phyloP scores from a whole-genome alignment of 352 stramenopile genomes.

The Sclerospora graminicola region DNA sequence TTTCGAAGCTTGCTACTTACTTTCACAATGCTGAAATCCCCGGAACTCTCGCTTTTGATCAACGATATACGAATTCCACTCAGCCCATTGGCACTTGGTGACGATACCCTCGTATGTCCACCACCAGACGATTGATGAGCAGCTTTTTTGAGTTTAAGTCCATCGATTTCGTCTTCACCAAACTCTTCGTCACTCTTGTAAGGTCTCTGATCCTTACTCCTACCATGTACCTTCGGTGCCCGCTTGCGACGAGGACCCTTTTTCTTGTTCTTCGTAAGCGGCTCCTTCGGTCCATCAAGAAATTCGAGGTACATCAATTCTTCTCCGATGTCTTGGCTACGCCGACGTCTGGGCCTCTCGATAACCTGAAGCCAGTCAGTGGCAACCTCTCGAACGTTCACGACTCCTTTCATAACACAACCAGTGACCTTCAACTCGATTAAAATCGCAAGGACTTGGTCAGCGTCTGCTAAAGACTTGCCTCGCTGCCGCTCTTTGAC shows the following conservation, averaged over 20 bases:
- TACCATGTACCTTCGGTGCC: conserved; percentile 25
- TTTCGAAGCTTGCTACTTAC: conserved; percentile 28
- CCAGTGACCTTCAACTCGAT: conserved; percentile 85
- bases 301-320: conserved; percentile 84
- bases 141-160: conserved; percentile 29
- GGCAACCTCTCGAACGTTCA: conserved; percentile 70
- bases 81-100: conserved; percentile 8
- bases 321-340: conserved; percentile 76
- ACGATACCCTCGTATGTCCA: conserved; percentile 16
- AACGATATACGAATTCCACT: conserved; percentile 38
- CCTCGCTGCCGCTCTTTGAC: conserved; percentile 81
- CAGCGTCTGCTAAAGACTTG: conserved; percentile 67
- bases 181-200: conserved; percentile 45
- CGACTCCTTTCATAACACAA: conserved; percentile 50
- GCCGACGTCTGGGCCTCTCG: conserved; percentile 74
- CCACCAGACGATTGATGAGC: conserved; percentile 20
- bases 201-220: conserved; percentile 24
- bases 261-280: conserved; percentile 30
- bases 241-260: conserved; percentile 22
- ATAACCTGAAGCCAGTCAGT: conserved; percentile 82
- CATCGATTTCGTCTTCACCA: conserved; percentile 26
- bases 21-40: conserved; percentile 29
- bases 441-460: conserved; percentile 80
- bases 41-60: conserved; percentile 12
- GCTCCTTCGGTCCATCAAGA: conserved; percentile 58